phyloP scores from a whole-genome alignment of 176 grass and related monocot genomes.

The Cenchrus fungigraminus region DNA sequence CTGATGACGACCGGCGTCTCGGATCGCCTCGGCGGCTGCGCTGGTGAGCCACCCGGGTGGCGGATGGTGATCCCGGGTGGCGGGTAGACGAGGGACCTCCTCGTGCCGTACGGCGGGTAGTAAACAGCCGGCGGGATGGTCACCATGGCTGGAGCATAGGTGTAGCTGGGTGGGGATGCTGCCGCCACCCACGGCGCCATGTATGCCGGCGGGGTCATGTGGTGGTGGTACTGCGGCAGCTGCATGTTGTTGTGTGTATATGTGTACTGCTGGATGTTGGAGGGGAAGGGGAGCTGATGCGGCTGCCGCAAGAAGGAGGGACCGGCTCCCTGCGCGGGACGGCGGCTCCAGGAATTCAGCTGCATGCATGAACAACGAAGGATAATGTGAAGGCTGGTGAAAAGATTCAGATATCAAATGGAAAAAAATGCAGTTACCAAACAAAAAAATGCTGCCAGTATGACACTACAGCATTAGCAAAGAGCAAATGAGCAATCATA shows the following conservation, averaged over 20 bases:
- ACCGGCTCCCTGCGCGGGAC: background rate
- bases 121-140: background rate
- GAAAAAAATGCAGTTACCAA: no score
- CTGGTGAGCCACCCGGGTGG: background rate
- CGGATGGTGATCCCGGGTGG: background rate
- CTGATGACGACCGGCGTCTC: background rate
- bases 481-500: no score
- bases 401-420: no score
- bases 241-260: background rate
- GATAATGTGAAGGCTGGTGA: no score
- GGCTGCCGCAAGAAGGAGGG: background rate
- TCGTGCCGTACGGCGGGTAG: no score
- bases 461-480: no score
- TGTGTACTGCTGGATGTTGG: background rate
- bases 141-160: background rate
- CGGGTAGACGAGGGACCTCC: background rate
- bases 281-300: background rate
- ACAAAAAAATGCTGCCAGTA: no score
- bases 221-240: background rate
- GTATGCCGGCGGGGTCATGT: background rate
- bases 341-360: background rate
- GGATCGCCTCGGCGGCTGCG: no score
- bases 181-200: background rate
- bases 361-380: slow-evolving; percentile 1
- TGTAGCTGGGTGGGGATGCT: background rate